Evolutionary conservation across 2,329 filamentous ascomycete species (phyloP), one percentile per base, ranked within the genome.

Genomic region (Exophiala sideris): DNA sequence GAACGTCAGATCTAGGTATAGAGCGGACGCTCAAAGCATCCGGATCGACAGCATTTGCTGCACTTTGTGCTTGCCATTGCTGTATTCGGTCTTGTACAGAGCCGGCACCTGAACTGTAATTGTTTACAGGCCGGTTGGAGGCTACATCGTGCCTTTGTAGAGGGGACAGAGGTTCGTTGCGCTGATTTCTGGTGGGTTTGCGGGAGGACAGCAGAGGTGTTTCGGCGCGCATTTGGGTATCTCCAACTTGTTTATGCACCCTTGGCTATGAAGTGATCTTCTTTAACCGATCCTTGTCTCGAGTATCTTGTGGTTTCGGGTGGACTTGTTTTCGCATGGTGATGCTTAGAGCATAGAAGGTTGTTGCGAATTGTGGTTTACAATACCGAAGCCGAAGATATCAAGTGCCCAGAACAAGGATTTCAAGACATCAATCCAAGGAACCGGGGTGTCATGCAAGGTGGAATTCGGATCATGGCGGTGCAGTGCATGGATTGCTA

Each of bases 31-130:
- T 64, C 14, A 64, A 40, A n/a, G 52, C 57, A 52, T 64, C 62
- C 12, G 62, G 60, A 12, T 55, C 59, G 21, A 56, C 44, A 10
- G 60, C 60, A 32, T 54, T 54, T 24, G 81, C 80, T 33, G 86
- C 87, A 65, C 87, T 89, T 62, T 85, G 78, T 66, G 86, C 86
- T 70, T 96, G 90, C 91, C 91, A 96, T 71, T 86, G 81, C 63
- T 85, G 86, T 49, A 96, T 88, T 65, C 91, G 85, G 62, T 89
- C 87, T 58, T 82, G 82, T 45, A 95, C 87, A n/a, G 87, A 65
- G 24, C 24, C 5, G 24, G 24, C 24, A 75, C 81, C 71, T 75
- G 84, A 62, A 83, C 76, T 70, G 75, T 83, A 67, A 71, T 78
- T 48, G 79, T 81, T 81, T 61, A 20, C 11, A 9, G 47, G 34